A percentile compares a stretch with the other conserved stretches of the same genome.
These are phyloP conservation scores for Keqinozyma sinolaborantium DNA, from an alignment of 1,139 yeast genomes.

Conservation along the genomic window DNA sequence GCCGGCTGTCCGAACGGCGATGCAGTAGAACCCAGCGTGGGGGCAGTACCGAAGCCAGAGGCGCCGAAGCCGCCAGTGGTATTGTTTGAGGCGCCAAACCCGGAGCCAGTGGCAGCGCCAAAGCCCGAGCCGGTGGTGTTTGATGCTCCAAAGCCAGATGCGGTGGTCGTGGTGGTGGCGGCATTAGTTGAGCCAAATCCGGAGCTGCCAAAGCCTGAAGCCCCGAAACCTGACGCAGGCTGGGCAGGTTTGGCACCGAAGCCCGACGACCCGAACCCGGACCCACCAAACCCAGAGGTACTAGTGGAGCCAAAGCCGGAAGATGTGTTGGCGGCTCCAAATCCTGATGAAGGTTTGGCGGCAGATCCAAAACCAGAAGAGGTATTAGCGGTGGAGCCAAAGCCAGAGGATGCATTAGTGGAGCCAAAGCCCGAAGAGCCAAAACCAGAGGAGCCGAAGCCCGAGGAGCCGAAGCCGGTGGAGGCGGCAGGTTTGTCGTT, in stretches of 20 bases:
- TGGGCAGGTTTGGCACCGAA: slow-evolving; percentile 6
- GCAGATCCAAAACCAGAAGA: slow-evolving; percentile 4
- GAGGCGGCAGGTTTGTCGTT: too few relatives aligned
- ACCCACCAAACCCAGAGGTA: slow-evolving; percentile 1
- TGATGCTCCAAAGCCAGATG: slow-evolving; percentile 11
- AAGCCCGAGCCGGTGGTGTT: slow-evolving; percentile 9
- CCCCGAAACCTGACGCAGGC: slow-evolving; percentile 7
- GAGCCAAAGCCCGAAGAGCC: slow-evolving; percentile 6
- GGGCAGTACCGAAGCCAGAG: slow-evolving; percentile 4
- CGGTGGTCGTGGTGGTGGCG: slow-evolving; percentile 7
- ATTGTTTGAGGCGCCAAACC: slow-evolving; percentile 1
- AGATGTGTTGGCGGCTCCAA: slow-evolving; percentile 2
- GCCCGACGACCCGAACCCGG: slow-evolving; percentile 10
- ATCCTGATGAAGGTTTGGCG: slow-evolving; percentile 10
- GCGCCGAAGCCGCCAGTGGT: too few relatives aligned
- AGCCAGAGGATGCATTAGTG: slow-evolving; percentile 3
- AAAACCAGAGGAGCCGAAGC: slow-evolving; percentile 9
- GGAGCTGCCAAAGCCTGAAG: slow-evolving; percentile 17
- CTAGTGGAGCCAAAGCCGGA: slow-evolving; percentile 6
- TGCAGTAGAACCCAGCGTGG: not conserved
- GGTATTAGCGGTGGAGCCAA: slow-evolving; percentile 2
- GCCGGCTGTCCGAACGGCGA: not conserved
- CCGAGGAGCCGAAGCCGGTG: slow-evolving; percentile 6
- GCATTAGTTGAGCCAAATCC: slow-evolving; percentile 5
- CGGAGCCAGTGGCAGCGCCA: slow-evolving; percentile 5